These are phyloP conservation scores for Penicillium roqueforti DNA, from an alignment of 495 filamentous ascomycete genomes.

Conservation along the genomic window DNA sequence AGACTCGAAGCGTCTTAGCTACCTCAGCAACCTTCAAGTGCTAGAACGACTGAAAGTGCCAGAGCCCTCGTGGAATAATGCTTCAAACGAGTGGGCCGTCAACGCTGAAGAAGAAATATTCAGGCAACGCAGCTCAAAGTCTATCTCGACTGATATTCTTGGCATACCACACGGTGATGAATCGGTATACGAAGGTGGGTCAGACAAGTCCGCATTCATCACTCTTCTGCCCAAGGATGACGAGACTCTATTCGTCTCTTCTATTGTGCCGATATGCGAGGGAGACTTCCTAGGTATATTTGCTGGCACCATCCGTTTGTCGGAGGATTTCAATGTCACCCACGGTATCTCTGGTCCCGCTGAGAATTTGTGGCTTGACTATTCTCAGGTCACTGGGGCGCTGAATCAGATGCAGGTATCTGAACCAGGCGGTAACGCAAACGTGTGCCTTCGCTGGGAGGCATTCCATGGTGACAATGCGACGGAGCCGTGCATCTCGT, in stretches of 20 bases:
- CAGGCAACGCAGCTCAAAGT: neutral
- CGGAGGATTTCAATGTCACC: conserved; percentile 6
- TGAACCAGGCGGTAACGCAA: conserved; percentile 12
- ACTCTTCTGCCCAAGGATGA: conserved; percentile 12
- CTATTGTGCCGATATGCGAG: conserved; percentile 11
- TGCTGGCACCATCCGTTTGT: conserved; percentile 20
- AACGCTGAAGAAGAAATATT: conserved; percentile 8
- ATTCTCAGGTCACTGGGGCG: conserved; percentile 22
- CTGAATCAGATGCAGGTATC: conserved; percentile 25
- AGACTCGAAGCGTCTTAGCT: neutral
- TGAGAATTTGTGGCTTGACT: conserved; percentile 24
- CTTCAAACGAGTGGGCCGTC: conserved; percentile 9
- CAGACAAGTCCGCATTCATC: conserved; percentile 16
- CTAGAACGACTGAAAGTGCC: conserved; percentile 9
- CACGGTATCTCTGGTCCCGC: conserved; percentile 16
- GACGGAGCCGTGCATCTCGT: conserved; percentile 10
- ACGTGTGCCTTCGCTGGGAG: conserved; percentile 20
- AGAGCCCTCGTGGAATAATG: conserved; percentile 13
- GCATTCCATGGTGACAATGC: conserved; percentile 10
- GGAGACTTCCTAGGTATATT: conserved; percentile 23
- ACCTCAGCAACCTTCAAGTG: conserved; percentile 7
- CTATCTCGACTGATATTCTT: conserved; percentile 4
- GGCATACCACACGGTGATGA: neutral
- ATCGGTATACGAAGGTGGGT: neutral
- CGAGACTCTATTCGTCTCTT: conserved; percentile 8